A percentile compares a stretch with the other conserved stretches of the same genome.
These are phyloP conservation scores for Fusarium ramigenum DNA, from an alignment of 2,329 filamentous ascomycete species.

Conservation along the genomic window DNA sequence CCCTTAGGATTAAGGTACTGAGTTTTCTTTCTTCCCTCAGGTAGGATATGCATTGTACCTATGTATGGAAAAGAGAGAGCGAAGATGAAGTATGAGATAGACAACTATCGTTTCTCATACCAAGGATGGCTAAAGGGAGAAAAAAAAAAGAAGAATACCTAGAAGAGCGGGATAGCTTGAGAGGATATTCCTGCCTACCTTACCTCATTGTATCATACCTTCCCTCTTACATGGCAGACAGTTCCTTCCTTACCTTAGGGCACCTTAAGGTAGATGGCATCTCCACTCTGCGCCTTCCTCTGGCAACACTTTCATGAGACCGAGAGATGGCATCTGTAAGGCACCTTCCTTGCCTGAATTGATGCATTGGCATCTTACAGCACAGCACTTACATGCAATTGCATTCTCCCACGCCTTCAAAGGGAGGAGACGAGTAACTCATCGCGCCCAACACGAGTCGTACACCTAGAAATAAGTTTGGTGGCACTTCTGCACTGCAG, in stretches of 20 bases:
- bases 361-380: not conserved
- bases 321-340: not conserved
- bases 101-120: not conserved
- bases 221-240: not conserved
- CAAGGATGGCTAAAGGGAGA: not conserved
- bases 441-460: not conserved
- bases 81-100: not conserved
- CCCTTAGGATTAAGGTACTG: not conserved
- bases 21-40: not conserved
- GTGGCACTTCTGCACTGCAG: not conserved
- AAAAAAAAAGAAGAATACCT: not conserved
- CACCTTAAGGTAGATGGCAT: not conserved
- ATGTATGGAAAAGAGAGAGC: not conserved
- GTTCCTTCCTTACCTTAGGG: not conserved
- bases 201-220: not conserved
- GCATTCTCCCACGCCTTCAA: not conserved
- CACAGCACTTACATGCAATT: not conserved
- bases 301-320: not conserved
- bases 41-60: not conserved
- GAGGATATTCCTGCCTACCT: not conserved
- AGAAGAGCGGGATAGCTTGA: not conserved
- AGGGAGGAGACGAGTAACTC: not conserved
- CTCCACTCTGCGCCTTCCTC: not conserved
- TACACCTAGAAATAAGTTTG: not conserved
- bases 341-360: not conserved